Evolutionary conservation across 73 alveolate species (phyloP).

Genomic region (Paramecium sonneborni): DNA sequence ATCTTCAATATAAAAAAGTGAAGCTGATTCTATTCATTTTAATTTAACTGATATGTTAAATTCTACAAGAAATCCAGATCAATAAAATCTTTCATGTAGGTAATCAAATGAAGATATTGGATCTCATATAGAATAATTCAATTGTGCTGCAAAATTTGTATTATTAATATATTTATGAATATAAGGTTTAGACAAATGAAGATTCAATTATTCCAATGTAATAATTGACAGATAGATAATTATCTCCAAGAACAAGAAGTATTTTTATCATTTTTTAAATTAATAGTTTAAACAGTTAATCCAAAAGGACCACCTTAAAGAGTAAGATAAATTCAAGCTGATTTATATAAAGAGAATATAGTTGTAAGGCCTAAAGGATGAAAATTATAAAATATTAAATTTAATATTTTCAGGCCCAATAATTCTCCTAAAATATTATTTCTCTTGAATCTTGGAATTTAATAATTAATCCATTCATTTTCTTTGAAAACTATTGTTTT

Average conservation of each 20-base stretch:
- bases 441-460: neutral
- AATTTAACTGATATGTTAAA: constrained; percentile 43
- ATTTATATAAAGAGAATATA: neutral
- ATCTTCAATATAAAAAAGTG: constrained; percentile 37
- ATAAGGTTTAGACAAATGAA: neutral
- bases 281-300: constrained; percentile 8
- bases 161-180: neutral
- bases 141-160: constrained; percentile 6
- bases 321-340: constrained; percentile 3
- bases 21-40: constrained; percentile 45
- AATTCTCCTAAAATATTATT: too few species aligned
- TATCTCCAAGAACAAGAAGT: constrained; percentile 46
- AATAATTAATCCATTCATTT: too few species aligned
- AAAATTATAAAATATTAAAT: neutral
- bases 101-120: constrained; percentile 40
- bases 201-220: neutral
- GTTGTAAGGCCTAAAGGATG: neutral
- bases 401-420: neutral
- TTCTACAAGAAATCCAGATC: constrained; percentile 45
- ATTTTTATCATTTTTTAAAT: neutral
- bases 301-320: constrained; percentile 19
- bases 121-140: neutral
- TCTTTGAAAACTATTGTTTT: too few species aligned
- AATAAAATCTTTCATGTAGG: constrained; percentile 39
- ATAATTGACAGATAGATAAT: constrained; percentile 19